A percentile compares a stretch with the other conserved stretches of the same genome.
phyloP scores from a whole-genome alignment of 805 yeast genomes.

The Schizosaccharomyces lindneri region DNA sequence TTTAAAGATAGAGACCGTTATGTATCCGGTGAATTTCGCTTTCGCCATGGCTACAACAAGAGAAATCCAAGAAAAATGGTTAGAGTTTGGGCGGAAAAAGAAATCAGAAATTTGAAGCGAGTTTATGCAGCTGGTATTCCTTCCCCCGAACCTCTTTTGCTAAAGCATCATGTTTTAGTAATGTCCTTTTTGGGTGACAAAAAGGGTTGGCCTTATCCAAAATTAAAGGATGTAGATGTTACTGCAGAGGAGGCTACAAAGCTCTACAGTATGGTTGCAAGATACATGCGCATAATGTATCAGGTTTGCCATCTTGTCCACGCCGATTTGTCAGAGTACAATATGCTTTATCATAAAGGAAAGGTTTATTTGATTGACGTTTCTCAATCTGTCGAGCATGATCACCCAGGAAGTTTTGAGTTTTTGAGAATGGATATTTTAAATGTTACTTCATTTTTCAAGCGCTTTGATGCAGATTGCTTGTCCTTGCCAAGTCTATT shows the following conservation, averaged over 20 bases:
- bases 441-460: conserved; percentile 71
- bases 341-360: conserved; percentile 53
- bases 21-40: conserved; percentile 86
- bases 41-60: conserved; percentile 58
- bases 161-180: conserved; percentile 70
- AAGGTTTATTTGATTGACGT: conserved; percentile 78
- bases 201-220: conserved; percentile 73
- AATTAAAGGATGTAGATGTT: conserved; percentile 61
- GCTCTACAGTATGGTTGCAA: conserved; percentile 54
- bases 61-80: conserved; percentile 95
- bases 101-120: conserved; percentile 75
- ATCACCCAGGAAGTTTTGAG: conserved; percentile 89
- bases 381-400: conserved; percentile 92
- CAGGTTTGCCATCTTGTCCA: conserved; percentile 78
- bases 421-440: conserved; percentile 93
- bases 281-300: conserved; percentile 67
- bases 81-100: conserved; percentile 95
- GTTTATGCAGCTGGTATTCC: conserved; percentile 57
- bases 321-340: conserved; percentile 91
- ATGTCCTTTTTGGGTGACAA: conserved; percentile 73
- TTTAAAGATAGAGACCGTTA: conserved; percentile 90
- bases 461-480: conserved; percentile 30
- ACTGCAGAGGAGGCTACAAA: conserved; percentile 16
- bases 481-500: conserved; percentile 66
- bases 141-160: conserved; percentile 78